Evolutionary conservation across 805 yeast species (phyloP).

Genomic region (Suhomyces tanzawaensis): DNA sequence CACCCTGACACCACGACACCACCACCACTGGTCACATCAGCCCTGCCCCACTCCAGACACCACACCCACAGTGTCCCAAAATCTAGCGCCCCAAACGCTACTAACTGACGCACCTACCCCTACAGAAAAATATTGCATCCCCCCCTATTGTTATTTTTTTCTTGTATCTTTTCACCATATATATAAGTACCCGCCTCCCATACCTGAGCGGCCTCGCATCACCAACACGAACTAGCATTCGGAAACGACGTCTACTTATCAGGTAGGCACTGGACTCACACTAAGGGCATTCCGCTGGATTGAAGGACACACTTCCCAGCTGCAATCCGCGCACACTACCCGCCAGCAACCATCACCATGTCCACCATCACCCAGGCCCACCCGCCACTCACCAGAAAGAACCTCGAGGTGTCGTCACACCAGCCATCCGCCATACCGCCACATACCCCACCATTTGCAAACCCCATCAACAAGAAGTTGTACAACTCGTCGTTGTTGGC

Average conservation of each 20-base stretch:
- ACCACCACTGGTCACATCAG: not conserved
- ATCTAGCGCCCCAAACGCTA: not conserved
- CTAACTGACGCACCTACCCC: not conserved
- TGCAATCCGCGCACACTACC: too few species aligned
- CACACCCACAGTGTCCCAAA: not conserved
- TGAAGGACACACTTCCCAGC: too few species aligned
- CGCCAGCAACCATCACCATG: too few species aligned
- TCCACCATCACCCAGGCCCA: not conserved
- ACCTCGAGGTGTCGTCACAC: not conserved
- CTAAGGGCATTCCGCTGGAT: too few species aligned
- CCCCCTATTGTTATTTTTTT: not conserved
- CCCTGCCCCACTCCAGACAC: not conserved
- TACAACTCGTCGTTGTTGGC: constrained; percentile 4
- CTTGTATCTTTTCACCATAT: not conserved
- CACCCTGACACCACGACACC: not conserved
- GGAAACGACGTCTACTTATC: too few species aligned
- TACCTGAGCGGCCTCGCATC: too few species aligned
- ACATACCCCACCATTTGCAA: not conserved
- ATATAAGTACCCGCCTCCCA: not conserved
- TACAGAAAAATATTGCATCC: not conserved
- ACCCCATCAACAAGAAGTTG: not conserved
- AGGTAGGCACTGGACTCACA: too few species aligned
- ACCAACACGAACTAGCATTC: too few species aligned
- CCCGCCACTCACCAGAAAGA: not conserved
- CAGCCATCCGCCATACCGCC: not conserved